phyloP scores from a whole-genome alignment of 768 basidiomycete species.

The Termitomyces sp. region DNA sequence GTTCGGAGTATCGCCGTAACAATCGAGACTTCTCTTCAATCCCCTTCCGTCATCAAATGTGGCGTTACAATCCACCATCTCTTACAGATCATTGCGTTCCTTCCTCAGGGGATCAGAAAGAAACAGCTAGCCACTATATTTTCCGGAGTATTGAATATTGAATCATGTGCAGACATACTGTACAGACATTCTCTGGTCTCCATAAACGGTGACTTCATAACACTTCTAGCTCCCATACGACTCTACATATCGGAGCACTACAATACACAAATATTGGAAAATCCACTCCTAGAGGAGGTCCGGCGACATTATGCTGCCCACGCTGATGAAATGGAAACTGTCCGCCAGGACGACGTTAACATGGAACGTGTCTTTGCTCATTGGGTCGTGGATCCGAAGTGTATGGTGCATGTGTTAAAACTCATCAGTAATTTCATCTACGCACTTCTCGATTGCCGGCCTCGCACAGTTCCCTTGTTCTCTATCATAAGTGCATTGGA shows the following conservation, averaged over 20 bases:
- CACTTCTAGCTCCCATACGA: conserved; percentile 11
- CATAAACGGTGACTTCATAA: conserved; percentile 4
- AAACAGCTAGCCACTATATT: conserved; percentile 1
- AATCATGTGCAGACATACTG: background rate
- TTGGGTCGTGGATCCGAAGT: background rate
- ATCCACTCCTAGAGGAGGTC: conserved; percentile 10
- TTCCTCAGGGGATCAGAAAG: conserved; percentile 8
- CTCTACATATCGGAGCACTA: conserved; percentile 5
- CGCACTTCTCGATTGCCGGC: background rate
- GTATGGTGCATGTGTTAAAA: background rate
- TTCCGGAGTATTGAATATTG: background rate
- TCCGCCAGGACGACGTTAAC: conserved; percentile 3
- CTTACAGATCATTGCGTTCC: conserved; percentile 8
- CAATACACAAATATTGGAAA: background rate
- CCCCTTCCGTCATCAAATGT: conserved; percentile 2
- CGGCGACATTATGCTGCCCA: conserved; percentile 3
- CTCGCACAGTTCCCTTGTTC: background rate
- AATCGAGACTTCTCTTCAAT: conserved; percentile 8
- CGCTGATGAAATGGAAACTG: background rate
- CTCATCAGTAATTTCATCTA: background rate
- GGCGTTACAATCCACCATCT: background rate
- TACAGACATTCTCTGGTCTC: conserved; percentile 8
- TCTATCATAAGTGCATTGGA: background rate
- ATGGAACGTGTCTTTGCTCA: conserved; percentile 6
- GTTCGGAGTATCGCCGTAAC: conserved; percentile 6